A percentile compares a stretch with the other conserved stretches of the same genome.
Evolutionary conservation across 2,329 filamentous ascomycete genomes (phyloP).

Genomic region (Nakataea oryzae): DNA sequence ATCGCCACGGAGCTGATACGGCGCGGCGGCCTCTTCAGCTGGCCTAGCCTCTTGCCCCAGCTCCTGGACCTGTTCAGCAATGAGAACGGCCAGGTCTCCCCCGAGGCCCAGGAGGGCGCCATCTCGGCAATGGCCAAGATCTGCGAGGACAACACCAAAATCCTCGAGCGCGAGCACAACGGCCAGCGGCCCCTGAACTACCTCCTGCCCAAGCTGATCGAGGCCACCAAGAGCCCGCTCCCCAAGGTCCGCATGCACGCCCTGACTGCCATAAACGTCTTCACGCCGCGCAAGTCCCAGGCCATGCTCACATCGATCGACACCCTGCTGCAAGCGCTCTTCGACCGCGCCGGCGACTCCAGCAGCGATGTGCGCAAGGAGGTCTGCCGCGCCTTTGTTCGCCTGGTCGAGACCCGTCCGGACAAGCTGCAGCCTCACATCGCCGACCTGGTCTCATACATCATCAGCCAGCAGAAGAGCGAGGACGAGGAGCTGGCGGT

Average conservation of each 20-base stretch:
- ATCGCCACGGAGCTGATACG: conserved; percentile 88
- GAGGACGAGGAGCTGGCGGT: conserved; percentile 84
- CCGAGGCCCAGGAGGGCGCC: conserved; percentile 77
- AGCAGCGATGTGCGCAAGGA: conserved; percentile 79
- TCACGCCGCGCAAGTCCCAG: conserved; percentile 75
- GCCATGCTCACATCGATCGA: conserved; percentile 75
- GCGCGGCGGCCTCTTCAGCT: conserved; percentile 74
- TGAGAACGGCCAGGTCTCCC: conserved; percentile 52
- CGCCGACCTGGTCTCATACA: conserved; percentile 81
- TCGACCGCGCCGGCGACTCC: conserved; percentile 66
- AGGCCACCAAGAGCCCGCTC: conserved; percentile 69
- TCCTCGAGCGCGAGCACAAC: conserved; percentile 78
- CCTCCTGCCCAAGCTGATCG: conserved; percentile 81
- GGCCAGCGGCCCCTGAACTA: conserved; percentile 80
- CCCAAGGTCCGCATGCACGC: conserved; percentile 72
- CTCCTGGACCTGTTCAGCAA: conserved; percentile 72
- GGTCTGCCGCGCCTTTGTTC: conserved; percentile 87
- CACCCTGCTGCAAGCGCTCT: conserved; percentile 70
- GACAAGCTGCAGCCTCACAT: conserved; percentile 88
- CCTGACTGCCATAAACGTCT: conserved; percentile 80
- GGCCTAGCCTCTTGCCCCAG: conserved; percentile 83
- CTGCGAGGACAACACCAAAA: conserved; percentile 87
- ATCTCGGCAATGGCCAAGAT: conserved; percentile 92
- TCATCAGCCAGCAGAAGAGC: conserved; percentile 78
- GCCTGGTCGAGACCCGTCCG: conserved; percentile 81